Percentiles rank a stretch among this genome's conserved stretches.
Evolutionary conservation across 257 asterid genomes (phyloP).

Genomic region (Solanum chiquidenum): DNA sequence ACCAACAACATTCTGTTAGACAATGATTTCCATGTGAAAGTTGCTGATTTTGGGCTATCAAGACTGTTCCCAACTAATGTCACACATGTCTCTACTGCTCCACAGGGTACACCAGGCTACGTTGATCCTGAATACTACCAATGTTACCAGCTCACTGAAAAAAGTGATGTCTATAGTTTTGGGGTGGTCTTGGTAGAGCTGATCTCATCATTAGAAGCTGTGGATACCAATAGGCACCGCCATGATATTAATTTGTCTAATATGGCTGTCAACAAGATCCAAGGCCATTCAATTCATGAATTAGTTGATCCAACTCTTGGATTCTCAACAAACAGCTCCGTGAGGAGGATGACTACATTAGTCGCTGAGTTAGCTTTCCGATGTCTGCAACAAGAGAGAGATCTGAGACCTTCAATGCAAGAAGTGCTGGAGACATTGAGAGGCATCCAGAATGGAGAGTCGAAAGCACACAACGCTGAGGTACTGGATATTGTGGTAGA

Average conservation of each 20-base stretch:
- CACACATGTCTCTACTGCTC: slow-evolving; percentile 92
- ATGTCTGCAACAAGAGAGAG: slow-evolving; percentile 73
- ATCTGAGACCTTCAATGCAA: slow-evolving; percentile 79
- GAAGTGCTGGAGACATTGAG: slow-evolving; percentile 48
- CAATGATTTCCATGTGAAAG: slow-evolving; percentile 82
- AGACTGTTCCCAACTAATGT: slow-evolving; percentile 61
- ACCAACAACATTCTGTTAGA: slow-evolving; percentile 81
- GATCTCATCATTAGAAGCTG: slow-evolving; percentile 73
- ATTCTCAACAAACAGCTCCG: slow-evolving; percentile 29
- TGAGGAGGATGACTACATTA: slow-evolving; percentile 45
- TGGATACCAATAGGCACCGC: slow-evolving; percentile 65
- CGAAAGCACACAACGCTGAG: slow-evolving; percentile 40
- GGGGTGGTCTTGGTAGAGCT: slow-evolving; percentile 85
- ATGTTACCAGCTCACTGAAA: slow-evolving; percentile 82
- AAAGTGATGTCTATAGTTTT: slow-evolving; percentile 81
- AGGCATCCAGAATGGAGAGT: slow-evolving; percentile 42
- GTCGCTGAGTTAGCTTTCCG: slow-evolving; percentile 78
- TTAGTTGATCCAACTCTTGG: slow-evolving; percentile 59
- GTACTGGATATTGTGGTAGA: slow-evolving; percentile 47
- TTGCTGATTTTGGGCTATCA: slow-evolving; percentile 85
- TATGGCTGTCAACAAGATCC: slow-evolving; percentile 87
- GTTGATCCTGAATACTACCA: slow-evolving; percentile 93
- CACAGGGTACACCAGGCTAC: slow-evolving; percentile 94
- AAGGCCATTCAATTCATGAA: slow-evolving; percentile 41
- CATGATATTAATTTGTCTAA: slow-evolving; percentile 65